Conservation (phyloP, 163 green algal genomes). For the Smithsoniella earleae region DNA sequence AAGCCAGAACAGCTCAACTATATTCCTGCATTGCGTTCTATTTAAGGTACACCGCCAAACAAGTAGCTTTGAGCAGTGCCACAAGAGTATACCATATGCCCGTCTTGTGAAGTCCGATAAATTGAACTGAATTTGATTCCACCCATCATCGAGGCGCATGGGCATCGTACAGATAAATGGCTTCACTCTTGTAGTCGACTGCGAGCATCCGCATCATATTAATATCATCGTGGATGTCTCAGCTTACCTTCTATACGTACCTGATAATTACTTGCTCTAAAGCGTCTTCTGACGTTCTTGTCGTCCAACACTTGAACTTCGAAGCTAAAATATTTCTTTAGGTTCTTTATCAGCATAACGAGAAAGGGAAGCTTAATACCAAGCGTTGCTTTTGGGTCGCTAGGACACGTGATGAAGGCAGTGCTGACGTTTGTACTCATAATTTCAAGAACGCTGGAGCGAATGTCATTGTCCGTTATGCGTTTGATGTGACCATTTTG, state of each 20-base stretch:
- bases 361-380: slow-evolving; percentile 96
- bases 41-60: too few relatives aligned
- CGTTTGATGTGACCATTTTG: slow-evolving; percentile 89
- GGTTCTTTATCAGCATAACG: slow-evolving; percentile 93
- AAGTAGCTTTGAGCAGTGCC: too few relatives aligned
- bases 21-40: too few relatives aligned
- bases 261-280: slow-evolving; percentile 97
- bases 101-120: slow-evolving; percentile 88
- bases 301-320: slow-evolving; percentile 96
- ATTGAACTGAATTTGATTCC: slow-evolving; percentile 99
- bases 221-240: neutral
- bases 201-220: slow-evolving; percentile 31
- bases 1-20: too few relatives aligned
- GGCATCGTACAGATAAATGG: slow-evolving; percentile 99
- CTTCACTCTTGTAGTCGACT: slow-evolving; percentile 91
- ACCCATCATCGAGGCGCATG: slow-evolving; percentile 94
- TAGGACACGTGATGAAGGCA: slow-evolving; percentile 75
- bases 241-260: slow-evolving; percentile 34
- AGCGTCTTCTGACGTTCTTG: slow-evolving; percentile 87
- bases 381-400: slow-evolving; percentile 75
- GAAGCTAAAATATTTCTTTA: slow-evolving; percentile 96
- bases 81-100: slow-evolving; percentile 79
- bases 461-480: slow-evolving; percentile 88
- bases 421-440: slow-evolving; percentile 82
- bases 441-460: slow-evolving; percentile 87